phyloP scores from a whole-genome alignment of 345 rosid genomes.

The Eucalyptus viminalis region DNA sequence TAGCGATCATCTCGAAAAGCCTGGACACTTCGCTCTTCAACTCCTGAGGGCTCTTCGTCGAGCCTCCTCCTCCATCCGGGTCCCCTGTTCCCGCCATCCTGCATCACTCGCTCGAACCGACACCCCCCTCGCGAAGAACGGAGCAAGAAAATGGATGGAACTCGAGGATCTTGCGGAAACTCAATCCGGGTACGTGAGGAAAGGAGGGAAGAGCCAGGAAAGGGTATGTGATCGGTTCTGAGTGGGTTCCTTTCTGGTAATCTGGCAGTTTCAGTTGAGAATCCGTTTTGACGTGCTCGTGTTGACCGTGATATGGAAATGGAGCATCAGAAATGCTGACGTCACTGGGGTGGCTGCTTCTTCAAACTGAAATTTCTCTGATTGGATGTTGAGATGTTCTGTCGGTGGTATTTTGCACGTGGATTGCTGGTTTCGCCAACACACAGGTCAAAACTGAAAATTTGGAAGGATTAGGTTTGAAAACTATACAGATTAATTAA shows the following conservation, averaged over 20 bases:
- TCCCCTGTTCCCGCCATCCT: not conserved
- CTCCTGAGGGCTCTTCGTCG: not conserved
- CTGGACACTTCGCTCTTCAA: slow-evolving; percentile 26
- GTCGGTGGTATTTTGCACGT: not conserved
- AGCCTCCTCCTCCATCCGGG: not conserved
- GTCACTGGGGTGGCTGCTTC: not conserved
- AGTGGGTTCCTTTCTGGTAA: not conserved
- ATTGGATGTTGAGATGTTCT: not conserved
- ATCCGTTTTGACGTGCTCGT: not conserved
- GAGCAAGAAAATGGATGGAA: not conserved
- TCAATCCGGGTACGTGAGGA: not conserved
- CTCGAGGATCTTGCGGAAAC: not conserved
- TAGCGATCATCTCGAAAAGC: slow-evolving; percentile 10
- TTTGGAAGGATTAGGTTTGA: not conserved
- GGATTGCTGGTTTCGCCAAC: not conserved
- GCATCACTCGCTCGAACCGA: not conserved
- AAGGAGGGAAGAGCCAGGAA: not conserved
- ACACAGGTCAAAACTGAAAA: not conserved
- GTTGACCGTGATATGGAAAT: not conserved
- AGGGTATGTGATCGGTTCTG: not conserved
- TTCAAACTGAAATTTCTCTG: not conserved
- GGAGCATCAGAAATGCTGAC: not conserved
- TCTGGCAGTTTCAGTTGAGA: not conserved
- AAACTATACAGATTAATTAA: not conserved
- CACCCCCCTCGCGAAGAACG: not conserved